These are phyloP conservation scores for Colletotrichum trifolii DNA, from an alignment of 2,329 filamentous ascomycete species.

Conservation along the genomic window DNA sequence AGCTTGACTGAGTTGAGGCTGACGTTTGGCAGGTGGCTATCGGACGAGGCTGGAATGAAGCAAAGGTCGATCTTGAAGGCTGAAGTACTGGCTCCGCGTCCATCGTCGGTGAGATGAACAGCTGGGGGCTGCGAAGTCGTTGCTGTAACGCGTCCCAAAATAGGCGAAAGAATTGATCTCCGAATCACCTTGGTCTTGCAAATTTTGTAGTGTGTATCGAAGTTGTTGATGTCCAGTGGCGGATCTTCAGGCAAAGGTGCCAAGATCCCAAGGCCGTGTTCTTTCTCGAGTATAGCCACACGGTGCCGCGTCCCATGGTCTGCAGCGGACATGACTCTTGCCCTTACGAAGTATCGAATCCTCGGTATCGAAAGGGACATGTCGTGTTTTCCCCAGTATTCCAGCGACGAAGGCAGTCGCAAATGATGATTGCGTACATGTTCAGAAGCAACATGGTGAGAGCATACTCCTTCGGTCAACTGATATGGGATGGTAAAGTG, in stretches of 20 bases:
- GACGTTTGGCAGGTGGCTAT: constrained; percentile 58
- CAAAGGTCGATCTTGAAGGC: constrained; percentile 55
- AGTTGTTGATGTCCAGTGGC: constrained; percentile 58
- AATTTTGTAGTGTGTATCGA: constrained; percentile 61
- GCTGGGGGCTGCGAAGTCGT: constrained; percentile 58
- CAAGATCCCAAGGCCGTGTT: constrained; percentile 61
- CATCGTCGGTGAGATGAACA: constrained; percentile 61
- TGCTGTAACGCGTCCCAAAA: constrained; percentile 60
- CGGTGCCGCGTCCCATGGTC: constrained; percentile 32
- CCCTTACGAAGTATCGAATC: constrained; percentile 64
- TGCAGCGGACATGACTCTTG: constrained; percentile 51
- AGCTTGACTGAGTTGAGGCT: constrained; percentile 61
- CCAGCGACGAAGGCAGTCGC: constrained; percentile 63
- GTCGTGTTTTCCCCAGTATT: constrained; percentile 64
- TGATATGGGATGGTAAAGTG: constrained; percentile 67
- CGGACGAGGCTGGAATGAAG: constrained; percentile 57
- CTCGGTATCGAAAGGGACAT: constrained; percentile 63
- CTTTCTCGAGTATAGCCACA: constrained; percentile 51
- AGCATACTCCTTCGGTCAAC: constrained; percentile 66
- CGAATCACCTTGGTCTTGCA: constrained; percentile 62
- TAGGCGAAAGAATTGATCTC: constrained; percentile 62
- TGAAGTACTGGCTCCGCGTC: constrained; percentile 53
- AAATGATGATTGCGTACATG: constrained; percentile 62
- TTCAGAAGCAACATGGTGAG: constrained; percentile 56
- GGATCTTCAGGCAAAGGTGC: constrained; percentile 61